A percentile compares a stretch with the other conserved stretches of the same genome.
Evolutionary conservation across 805 yeast genomes (phyloP).

Genomic region (Candida sithepensis): DNA sequence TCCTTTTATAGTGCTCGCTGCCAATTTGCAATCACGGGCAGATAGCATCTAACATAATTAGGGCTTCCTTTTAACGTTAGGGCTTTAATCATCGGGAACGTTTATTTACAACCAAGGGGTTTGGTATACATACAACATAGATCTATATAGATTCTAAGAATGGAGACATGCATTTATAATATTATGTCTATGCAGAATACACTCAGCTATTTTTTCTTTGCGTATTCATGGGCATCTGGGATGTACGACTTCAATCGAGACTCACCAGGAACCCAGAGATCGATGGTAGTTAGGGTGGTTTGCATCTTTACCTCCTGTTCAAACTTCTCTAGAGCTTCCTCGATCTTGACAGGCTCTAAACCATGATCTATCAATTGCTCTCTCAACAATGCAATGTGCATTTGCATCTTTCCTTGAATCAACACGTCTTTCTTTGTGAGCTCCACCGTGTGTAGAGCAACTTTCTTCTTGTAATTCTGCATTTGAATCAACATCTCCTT

Average conservation of each 20-base stretch:
- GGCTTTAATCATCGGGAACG: no score
- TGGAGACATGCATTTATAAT: background rate
- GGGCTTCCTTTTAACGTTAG: background rate
- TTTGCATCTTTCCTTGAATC: slow-evolving; percentile 55
- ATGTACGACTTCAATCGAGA: slow-evolving; percentile 44
- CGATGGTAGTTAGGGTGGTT: slow-evolving; percentile 50
- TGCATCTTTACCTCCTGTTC: slow-evolving; percentile 58
- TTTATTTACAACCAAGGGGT: no score
- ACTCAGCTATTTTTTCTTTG: slow-evolving; percentile 30
- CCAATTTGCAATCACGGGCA: background rate
- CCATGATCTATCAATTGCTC: slow-evolving; percentile 58
- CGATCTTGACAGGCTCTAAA: slow-evolving; percentile 52
- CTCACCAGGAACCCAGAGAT: slow-evolving; percentile 60
- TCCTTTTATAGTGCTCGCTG: slow-evolving; percentile 5
- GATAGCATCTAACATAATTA: background rate
- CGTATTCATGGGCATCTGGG: slow-evolving; percentile 63
- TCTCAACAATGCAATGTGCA: slow-evolving; percentile 64
- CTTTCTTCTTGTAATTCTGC: slow-evolving; percentile 46
- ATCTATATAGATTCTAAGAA: background rate
- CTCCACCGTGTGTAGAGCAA: slow-evolving; percentile 48
- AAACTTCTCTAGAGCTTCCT: slow-evolving; percentile 50
- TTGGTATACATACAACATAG: background rate
- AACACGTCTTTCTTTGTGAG: slow-evolving; percentile 46
- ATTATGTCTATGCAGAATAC: slow-evolving; percentile 1
- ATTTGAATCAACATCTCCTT: slow-evolving; percentile 44